Percentiles rank a stretch among this genome's conserved stretches.
These are phyloP conservation scores for Sporothrix brasiliensis DNA, from an alignment of 2,329 filamentous ascomycete species.

Conservation along the genomic window DNA sequence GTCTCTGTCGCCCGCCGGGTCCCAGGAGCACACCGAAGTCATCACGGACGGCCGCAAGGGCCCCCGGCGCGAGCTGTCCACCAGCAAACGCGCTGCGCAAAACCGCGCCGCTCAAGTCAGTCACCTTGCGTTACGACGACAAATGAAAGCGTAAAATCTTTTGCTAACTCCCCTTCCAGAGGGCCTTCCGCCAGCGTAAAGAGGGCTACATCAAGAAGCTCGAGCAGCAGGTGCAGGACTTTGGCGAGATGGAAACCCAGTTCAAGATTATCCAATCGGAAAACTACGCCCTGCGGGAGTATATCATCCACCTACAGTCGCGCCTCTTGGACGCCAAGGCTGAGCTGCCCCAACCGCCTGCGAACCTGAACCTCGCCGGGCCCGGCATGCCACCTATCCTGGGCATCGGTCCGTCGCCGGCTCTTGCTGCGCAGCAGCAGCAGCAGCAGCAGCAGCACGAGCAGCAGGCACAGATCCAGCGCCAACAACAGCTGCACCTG, in stretches of 20 bases:
- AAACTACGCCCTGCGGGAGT: slow-evolving; percentile 88
- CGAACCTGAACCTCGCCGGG: slow-evolving; percentile 69
- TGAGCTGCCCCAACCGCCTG: slow-evolving; percentile 81
- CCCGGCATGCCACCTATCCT: slow-evolving; percentile 19
- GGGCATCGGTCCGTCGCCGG: slow-evolving; percentile 9
- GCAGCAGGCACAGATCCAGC: slow-evolving; percentile 24
- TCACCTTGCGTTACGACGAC: not conserved
- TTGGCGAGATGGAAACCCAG: slow-evolving; percentile 71
- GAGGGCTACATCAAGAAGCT: slow-evolving; percentile 98
- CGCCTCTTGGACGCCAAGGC: slow-evolving; percentile 80
- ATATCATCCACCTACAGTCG: slow-evolving; percentile 87
- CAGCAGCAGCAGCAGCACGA: slow-evolving; percentile 31
- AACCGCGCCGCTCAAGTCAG: slow-evolving; percentile 95
- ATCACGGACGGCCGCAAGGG: slow-evolving; percentile 66
- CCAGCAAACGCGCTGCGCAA: slow-evolving; percentile 93
- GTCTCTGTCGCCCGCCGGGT: slow-evolving; percentile 40
- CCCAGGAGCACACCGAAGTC: slow-evolving; percentile 37
- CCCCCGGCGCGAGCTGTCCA: slow-evolving; percentile 88
- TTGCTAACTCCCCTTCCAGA: slow-evolving; percentile 53
- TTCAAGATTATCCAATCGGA: slow-evolving; percentile 83
- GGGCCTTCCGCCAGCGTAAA: slow-evolving; percentile 95
- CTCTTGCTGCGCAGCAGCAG: slow-evolving; percentile 28
- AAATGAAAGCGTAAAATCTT: too few species aligned
- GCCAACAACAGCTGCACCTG: slow-evolving; percentile 19
- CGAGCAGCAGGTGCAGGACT: slow-evolving; percentile 88